phyloP scores from a whole-genome alignment of 2,329 filamentous ascomycete species.

The Colletotrichum costaricense region DNA sequence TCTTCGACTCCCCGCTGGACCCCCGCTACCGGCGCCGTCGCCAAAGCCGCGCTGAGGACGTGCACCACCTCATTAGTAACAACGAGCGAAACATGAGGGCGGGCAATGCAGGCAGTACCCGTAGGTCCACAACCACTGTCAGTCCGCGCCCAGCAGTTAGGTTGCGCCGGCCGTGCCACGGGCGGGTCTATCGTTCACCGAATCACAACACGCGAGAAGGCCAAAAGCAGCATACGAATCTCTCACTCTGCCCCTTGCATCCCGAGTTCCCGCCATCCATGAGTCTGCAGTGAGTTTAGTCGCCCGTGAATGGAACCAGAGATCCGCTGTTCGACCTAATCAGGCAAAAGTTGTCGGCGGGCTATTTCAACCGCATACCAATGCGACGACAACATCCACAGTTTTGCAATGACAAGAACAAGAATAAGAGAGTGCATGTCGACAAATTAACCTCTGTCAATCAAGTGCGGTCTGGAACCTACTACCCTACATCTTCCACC shows the following conservation, averaged over 20 bases:
- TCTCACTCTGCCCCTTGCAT: constrained; percentile 9
- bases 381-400: background rate
- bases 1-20: constrained; percentile 1
- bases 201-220: constrained; percentile 31
- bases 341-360: background rate
- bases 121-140: constrained; percentile 7
- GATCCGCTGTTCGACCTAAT: background rate
- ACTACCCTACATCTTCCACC: background rate
- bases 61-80: background rate
- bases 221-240: constrained; percentile 32
- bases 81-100: background rate
- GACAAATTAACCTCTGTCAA: background rate
- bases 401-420: background rate
- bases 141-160: constrained; percentile 13
- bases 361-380: background rate
- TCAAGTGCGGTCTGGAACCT: background rate
- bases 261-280: background rate
- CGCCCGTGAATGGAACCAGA: background rate
- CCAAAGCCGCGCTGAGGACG: constrained; percentile 8
- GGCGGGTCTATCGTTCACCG: constrained; percentile 19
- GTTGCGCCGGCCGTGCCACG: constrained; percentile 9
- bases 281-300: background rate
- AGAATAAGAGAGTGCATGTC: background rate
- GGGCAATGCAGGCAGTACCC: background rate
- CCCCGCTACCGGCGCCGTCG: background rate